Evolutionary conservation across 2,329 filamentous ascomycete genomes (phyloP).

Genomic region (Pyricularia sp.): DNA sequence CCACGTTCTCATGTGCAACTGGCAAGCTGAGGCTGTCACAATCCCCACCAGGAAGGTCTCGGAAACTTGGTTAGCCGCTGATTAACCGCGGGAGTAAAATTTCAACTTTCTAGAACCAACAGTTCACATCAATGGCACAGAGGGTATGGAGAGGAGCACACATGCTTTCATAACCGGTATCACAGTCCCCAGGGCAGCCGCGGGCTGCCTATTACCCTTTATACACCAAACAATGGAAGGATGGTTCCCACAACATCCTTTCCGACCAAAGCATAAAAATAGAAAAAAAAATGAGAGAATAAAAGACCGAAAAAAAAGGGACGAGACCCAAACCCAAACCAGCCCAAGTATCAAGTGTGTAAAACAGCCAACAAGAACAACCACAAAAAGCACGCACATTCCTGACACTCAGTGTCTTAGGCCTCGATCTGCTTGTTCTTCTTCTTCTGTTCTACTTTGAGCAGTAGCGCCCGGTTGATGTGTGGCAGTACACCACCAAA

Average conservation of each 20-base stretch:
- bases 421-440: conserved; percentile 23
- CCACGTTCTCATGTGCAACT: no score
- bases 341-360: background rate
- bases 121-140: background rate
- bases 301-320: background rate
- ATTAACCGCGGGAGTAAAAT: background rate
- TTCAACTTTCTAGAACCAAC: background rate
- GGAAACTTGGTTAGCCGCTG: background rate
- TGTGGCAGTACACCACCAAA: conserved; percentile 97
- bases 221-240: background rate
- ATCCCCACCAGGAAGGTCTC: background rate
- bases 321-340: background rate
- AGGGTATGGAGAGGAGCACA: background rate
- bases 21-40: background rate
- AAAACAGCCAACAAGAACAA: background rate
- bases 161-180: background rate
- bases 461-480: conserved; percentile 90
- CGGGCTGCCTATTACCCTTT: background rate
- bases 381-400: background rate
- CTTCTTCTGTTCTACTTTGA: conserved; percentile 29
- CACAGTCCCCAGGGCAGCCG: background rate
- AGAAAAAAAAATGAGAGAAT: background rate
- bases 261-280: background rate
- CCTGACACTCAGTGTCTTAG: conserved; percentile 9
- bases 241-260: background rate